Evolutionary conservation across 1,284 basidiomycete species (phyloP).

Genomic region (Austroboletus rostrupii): DNA sequence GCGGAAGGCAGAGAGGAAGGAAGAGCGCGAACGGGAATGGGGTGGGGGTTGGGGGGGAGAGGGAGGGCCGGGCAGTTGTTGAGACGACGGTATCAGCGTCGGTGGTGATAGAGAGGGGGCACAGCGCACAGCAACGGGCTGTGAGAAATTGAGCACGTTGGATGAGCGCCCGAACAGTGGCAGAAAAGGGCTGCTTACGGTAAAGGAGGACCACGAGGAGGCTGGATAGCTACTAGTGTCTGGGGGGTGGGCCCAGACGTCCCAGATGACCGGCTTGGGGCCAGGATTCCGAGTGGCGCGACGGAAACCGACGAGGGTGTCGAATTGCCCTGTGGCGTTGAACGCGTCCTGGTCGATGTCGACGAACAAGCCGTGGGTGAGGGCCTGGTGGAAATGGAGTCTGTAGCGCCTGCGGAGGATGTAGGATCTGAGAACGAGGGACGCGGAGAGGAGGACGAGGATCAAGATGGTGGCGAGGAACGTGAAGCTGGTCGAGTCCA

Average conservation of each 20-base stretch:
- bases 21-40: neutral
- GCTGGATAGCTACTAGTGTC: neutral
- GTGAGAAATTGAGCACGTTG: neutral
- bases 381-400: conserved; percentile 45
- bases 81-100: neutral
- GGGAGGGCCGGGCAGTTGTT: neutral
- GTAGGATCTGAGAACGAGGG: conserved; percentile 61
- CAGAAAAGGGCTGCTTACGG: conserved; percentile 8
- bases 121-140: conserved; percentile 19
- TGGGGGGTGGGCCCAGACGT: conserved; percentile 7
- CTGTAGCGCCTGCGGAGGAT: conserved; percentile 58
- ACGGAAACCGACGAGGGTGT: neutral
- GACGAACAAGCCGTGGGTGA: conserved; percentile 43
- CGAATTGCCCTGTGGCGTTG: neutral
- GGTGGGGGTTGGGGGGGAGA: neutral
- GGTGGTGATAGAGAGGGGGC: conserved; percentile 1
- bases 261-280: conserved; percentile 19
- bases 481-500: conserved; percentile 48
- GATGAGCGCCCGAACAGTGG: neutral
- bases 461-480: conserved; percentile 68
- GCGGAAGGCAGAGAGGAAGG: conserved; percentile 12
- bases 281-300: conserved; percentile 9
- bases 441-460: conserved; percentile 58
- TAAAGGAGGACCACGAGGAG: conserved; percentile 13
- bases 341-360: conserved; percentile 14